These are phyloP conservation scores for Escallonia herrerae DNA, from an alignment of 129 eudicot genomes.

Conservation along the genomic window DNA sequence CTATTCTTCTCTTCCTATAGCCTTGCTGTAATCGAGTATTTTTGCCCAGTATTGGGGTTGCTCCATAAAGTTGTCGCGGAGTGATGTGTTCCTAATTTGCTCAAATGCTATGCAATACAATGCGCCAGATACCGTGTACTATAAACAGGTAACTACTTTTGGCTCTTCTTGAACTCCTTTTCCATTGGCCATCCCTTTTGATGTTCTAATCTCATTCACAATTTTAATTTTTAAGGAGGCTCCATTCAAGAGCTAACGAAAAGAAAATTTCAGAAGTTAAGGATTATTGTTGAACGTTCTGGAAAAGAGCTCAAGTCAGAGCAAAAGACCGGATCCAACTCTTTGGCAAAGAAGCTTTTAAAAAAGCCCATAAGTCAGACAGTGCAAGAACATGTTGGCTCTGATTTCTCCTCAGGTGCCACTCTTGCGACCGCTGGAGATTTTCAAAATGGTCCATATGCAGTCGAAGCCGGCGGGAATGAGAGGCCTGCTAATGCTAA, in stretches of 20 bases:
- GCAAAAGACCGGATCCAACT: slow-evolving; percentile 27
- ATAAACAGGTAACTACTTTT: slow-evolving; percentile 67
- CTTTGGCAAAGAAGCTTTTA: slow-evolving; percentile 51
- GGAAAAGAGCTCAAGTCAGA: slow-evolving; percentile 64
- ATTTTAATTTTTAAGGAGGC: slow-evolving; percentile 68
- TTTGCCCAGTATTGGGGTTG: too few species aligned
- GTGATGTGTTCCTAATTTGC: slow-evolving; percentile 79
- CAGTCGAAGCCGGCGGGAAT: too few species aligned
- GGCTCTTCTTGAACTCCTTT: background rate
- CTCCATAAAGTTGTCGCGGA: too few species aligned
- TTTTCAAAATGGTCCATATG: too few species aligned
- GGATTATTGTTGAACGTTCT: slow-evolving; percentile 32
- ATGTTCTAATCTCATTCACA: slow-evolving; percentile 20
- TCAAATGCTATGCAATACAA: slow-evolving; percentile 95
- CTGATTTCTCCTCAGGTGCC: too few species aligned
- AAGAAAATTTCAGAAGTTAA: slow-evolving; percentile 64
- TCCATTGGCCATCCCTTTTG: background rate
- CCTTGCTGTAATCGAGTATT: too few species aligned
- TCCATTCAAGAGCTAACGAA: slow-evolving; percentile 84
- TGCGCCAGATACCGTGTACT: slow-evolving; percentile 81
- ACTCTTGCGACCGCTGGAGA: too few species aligned
- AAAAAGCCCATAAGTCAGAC: slow-evolving; percentile 38
- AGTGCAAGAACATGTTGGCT: slow-evolving; percentile 52
- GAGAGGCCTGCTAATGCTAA: too few species aligned
- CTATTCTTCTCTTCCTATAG: too few species aligned